Evolutionary conservation across 176 grass and related monocot genomes (phyloP), one percentile per base, ranked within the genome.

Genomic region (Microstegium vimineum): DNA sequence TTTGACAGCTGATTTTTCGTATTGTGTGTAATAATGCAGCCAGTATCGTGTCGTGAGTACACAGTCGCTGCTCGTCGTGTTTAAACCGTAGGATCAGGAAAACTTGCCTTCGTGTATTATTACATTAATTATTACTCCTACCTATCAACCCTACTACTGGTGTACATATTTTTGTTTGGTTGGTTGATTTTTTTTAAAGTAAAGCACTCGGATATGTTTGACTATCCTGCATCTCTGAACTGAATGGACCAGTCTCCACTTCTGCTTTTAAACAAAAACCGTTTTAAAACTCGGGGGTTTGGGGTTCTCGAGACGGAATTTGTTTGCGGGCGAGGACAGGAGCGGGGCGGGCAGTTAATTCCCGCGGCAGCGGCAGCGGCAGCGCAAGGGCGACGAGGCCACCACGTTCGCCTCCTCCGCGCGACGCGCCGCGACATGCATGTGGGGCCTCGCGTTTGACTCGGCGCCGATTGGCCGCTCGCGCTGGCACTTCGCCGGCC

Each of bases 401-500:
- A n/a, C 61, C 77, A 61, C 23, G 76, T 56, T 26, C 43, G 22
- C 56, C 5, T 10, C 46, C 78, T 46, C 85, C 62, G 37, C 62
- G 37, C 63, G 79, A 15, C 28, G 51, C 38, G 76, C 62, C 56
- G 70, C 27, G 28, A 38, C 54, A 18, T 12, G 30, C 75, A 86
- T 64, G 86, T 77, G 86, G 47, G 16, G 6, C 46, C n/a, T 36
- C 54, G 52, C 56, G 9, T 60, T 74, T 89, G 87, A 89, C 82
- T 54, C 63, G 10, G 18, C 77, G 87, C 82, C 6, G 62, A 89
- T 89, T 81, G 82, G n/a, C n/a, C n/a, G n/a, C n/a, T n/a, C n/a
- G n/a, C n/a, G n/a, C n/a, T n/a, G n/a, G 87, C 43, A 27, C 15
- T 2, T 42, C 8, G 26, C 20, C 31, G 20, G 45, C 63, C 5